A percentile compares a stretch with the other conserved stretches of the same genome.
These are phyloP conservation scores for Dipodascopsis tothii DNA, from an alignment of 805 yeast genomes.

Conservation along the genomic window DNA sequence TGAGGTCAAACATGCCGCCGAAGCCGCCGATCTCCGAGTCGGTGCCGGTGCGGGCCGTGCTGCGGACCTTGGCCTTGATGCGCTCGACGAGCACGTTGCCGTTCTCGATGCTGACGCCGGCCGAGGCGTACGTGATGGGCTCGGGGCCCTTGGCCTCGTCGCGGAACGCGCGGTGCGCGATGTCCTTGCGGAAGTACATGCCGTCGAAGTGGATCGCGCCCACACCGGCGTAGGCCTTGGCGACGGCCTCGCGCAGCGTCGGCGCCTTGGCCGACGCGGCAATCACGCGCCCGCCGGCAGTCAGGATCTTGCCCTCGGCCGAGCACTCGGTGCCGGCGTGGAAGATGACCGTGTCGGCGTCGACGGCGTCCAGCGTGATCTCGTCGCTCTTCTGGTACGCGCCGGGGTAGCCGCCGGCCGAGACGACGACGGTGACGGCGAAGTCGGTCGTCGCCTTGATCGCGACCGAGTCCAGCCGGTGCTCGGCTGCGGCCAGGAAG, in stretches of 20 bases:
- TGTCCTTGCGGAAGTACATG: slow-evolving; percentile 82
- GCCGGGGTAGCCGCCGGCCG: slow-evolving; percentile 97
- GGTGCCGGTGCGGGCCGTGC: slow-evolving; percentile 92
- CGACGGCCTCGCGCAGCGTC: slow-evolving; percentile 71
- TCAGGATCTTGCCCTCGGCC: slow-evolving; percentile 53
- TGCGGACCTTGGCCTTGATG: slow-evolving; percentile 81
- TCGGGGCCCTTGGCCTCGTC: slow-evolving; percentile 31
- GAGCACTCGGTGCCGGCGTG: slow-evolving; percentile 84
- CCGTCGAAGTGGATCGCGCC: slow-evolving; percentile 62
- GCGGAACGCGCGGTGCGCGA: slow-evolving; percentile 88
- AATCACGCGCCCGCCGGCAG: slow-evolving; percentile 95
- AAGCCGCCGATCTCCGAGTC: slow-evolving; percentile 98
- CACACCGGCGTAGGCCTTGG: slow-evolving; percentile 79
- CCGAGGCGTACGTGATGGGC: slow-evolving; percentile 78
- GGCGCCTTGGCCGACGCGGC: slow-evolving; percentile 84
- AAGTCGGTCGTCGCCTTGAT: slow-evolving; percentile 46
- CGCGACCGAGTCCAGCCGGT: slow-evolving; percentile 77
- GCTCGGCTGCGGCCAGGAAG: slow-evolving; percentile 89
- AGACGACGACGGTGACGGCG: slow-evolving; percentile 88
- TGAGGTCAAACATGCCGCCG: slow-evolving; percentile 95
- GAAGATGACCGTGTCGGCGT: slow-evolving; percentile 64
- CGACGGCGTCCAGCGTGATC: slow-evolving; percentile 48
- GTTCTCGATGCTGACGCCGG: slow-evolving; percentile 96
- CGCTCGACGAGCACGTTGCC: slow-evolving; percentile 87
- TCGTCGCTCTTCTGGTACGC: slow-evolving; percentile 77